Evolutionary conservation across 2,329 filamentous ascomycete species (phyloP), one percentile per base, ranked within the genome.

Genomic region (Fusarium xylarioides): DNA sequence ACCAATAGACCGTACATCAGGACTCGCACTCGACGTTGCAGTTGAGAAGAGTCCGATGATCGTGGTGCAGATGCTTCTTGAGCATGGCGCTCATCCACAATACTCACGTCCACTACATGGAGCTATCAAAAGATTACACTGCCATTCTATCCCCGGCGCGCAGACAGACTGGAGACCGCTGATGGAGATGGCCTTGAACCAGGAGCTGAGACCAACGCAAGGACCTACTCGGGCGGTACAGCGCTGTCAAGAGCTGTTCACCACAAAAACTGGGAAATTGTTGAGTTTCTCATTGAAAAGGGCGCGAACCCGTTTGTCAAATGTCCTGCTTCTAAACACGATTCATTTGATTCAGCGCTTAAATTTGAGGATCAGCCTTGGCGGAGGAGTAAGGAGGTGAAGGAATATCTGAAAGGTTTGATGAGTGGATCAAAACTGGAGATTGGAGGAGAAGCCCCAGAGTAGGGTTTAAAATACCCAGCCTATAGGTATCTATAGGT

Each of bases 311-410:
- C 32, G 2, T 53, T 53, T 5, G 3, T 12, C 12, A 28, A 37
- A 4, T 0, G 12, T 1, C 32, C 49, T 3, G 14, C 12, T 16
- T 37, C 49, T 6, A 26, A 28, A 2, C 3, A 4, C 0, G 32
- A 53, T 16, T 21, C 49, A 0, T 37, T 53, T 2, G 49, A 53
- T 5, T 11, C 32, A 5, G 4, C 32, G 7, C 12, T 53, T 3
- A 53, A 21, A 21, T 11, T 16, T 5, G 32, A 53, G 32, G 18
- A 53, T 3, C 14, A 53, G 23, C 49, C 49, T 28, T 53, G 50
- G 50, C 18, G 4, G 23, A 53, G 34, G 5, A 53, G 21, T 2
- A 1, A 18, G 18, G 30, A 47, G 38, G 14, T 35, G 30, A 9
- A 56, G 10, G 4, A 26, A 9, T 46, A 47, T 28, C 12, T 26